Evolutionary conservation across 441 rosid genomes (phyloP), one percentile per base, ranked within the genome.

Genomic region (Erodium trifolium): DNA sequence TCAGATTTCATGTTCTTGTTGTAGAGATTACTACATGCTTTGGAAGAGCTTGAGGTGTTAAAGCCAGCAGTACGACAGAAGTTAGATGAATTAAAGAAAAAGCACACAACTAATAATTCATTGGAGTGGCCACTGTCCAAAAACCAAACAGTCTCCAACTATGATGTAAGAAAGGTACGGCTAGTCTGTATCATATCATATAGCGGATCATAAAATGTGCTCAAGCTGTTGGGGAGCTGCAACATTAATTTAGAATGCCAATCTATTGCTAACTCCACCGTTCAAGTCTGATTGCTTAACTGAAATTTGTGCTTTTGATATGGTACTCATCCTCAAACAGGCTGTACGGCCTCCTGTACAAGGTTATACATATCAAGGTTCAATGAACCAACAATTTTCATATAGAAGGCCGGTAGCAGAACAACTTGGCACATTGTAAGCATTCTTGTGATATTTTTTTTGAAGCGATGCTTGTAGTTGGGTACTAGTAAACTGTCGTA

Each of bases 21-120:
- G 73, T 74, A 94, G 97, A 88, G 79, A 84, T 66, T 89, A 49
- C 67, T 84, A 72, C 83, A 71, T 82, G 92, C 92, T 55, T 57
- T 94, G 88, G 71, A 64, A 41, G 99, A 94, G 86, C 84, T 94
- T 75, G 97, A 94, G 83, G 71, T 78, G 68, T 80, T 90, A 87
- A 85, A 94, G 88, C 97, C 96, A 63, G 79, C 73, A 51, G 99
- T 91, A 70, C 88, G 66, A 76, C 83, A 83, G 74, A 86, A 83
- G 82, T 73, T 89, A 14, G 71, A 78, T 49, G 93, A 87, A 69
- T 77, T 85, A 11, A 79, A 86, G 78, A 74, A 82, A 65, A 86
- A 80, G 69, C 80, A 76, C 65, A 68, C 75, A 14, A 71, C 78
- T 70, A 83, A 79, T 77, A 78, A 76, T 81, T 73, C 79, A 23